These are phyloP conservation scores for Thuja plicata DNA, from an alignment of 83 land plant genomes.

Conservation along the genomic window DNA sequence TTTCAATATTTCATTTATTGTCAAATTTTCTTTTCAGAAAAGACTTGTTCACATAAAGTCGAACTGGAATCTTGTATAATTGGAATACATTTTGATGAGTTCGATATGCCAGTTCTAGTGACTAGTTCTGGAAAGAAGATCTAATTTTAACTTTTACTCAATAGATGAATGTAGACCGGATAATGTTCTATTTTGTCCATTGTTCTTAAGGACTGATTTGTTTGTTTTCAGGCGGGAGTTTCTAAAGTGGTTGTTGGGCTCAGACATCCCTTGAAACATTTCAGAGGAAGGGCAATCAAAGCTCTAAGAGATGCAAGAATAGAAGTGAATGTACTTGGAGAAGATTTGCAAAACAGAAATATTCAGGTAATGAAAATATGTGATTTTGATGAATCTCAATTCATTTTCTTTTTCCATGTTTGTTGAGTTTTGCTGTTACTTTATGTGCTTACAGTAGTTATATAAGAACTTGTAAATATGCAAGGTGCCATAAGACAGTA, in stretches of 20 bases:
- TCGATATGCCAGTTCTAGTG: neutral
- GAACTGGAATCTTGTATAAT: neutral
- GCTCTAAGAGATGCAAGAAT: slow-evolving; percentile 12
- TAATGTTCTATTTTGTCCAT: neutral
- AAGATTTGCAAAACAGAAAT: slow-evolving; percentile 11
- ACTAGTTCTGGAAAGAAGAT: neutral
- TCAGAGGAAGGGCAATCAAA: slow-evolving; percentile 17
- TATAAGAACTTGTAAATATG: neutral
- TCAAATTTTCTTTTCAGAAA: neutral
- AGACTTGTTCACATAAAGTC: neutral
- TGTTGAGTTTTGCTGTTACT: neutral
- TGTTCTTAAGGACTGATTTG: neutral
- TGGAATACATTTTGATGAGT: neutral
- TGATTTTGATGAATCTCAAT: neutral
- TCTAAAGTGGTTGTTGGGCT: slow-evolving; percentile 11
- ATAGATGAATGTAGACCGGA: neutral
- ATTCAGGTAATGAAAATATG: neutral
- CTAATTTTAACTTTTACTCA: neutral
- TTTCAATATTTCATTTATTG: neutral
- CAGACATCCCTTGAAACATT: slow-evolving; percentile 18
- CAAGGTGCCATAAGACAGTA: neutral
- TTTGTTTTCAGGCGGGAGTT: slow-evolving; percentile 15
- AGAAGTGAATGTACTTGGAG: slow-evolving; percentile 13
- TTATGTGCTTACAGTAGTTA: neutral
- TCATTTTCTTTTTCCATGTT: neutral